These are phyloP conservation scores for Fusarium torulosum DNA, from an alignment of 2,329 filamentous ascomycete genomes.

Conservation along the genomic window DNA sequence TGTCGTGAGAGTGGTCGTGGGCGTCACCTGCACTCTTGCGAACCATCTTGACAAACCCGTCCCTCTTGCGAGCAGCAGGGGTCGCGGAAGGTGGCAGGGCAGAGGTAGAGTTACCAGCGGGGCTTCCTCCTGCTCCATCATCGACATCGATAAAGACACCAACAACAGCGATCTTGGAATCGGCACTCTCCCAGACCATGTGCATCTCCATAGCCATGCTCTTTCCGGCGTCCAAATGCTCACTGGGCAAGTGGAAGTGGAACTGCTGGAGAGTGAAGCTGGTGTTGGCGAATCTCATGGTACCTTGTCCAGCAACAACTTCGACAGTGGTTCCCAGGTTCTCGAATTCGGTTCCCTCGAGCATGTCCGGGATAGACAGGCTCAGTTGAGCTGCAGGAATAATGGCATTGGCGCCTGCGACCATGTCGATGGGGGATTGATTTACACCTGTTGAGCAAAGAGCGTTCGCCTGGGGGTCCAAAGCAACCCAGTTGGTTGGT, in stretches of 20 bases:
- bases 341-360: conserved; percentile 59
- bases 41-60: conserved; percentile 13
- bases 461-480: conserved; percentile 57
- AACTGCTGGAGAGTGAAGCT: conserved; percentile 65
- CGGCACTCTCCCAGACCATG: conserved; percentile 48
- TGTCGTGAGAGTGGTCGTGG: not conserved
- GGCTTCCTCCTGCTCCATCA: conserved; percentile 19
- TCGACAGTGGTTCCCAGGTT: conserved; percentile 66
- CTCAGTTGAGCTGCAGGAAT: conserved; percentile 51
- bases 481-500: conserved; percentile 65
- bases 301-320: conserved; percentile 56
- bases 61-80: conserved; percentile 7
- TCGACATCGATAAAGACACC: conserved; percentile 47
- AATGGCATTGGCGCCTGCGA: conserved; percentile 43
- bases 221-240: conserved; percentile 64
- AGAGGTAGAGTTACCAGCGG: conserved; percentile 17
- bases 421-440: conserved; percentile 70
- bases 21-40: conserved; percentile 2
- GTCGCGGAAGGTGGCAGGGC: not conserved
- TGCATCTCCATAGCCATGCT: conserved; percentile 51
- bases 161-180: conserved; percentile 48
- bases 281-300: conserved; percentile 56
- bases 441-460: conserved; percentile 61
- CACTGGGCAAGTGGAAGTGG: conserved; percentile 71
- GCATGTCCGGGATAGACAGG: conserved; percentile 53